phyloP scores from a whole-genome alignment of 371 early-diverging fungal species.

The Mucor velutinosus region DNA sequence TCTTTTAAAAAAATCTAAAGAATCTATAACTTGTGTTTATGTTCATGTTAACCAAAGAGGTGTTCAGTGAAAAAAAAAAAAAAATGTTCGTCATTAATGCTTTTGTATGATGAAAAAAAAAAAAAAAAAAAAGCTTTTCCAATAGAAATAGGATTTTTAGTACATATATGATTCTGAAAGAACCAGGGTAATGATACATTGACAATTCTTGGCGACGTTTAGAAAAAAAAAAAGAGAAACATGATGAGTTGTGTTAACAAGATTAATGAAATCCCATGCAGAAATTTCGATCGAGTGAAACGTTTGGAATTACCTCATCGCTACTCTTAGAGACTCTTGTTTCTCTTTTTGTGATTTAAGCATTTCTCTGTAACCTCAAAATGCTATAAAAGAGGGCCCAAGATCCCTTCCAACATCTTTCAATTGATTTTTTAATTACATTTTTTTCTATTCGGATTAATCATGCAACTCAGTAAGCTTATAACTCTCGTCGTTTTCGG shows the following conservation, averaged over 20 bases:
- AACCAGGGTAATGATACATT: not conserved
- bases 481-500: slow-evolving; percentile 9
- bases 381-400: not conserved
- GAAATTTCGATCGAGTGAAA: not conserved
- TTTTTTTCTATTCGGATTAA: not conserved
- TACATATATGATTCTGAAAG: not conserved
- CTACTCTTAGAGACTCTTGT: not conserved
- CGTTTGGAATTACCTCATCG: not conserved
- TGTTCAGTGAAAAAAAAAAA: not conserved
- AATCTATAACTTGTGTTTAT: not conserved
- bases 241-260: not conserved
- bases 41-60: not conserved
- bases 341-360: not conserved
- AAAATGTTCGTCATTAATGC: not conserved
- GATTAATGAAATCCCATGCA: not conserved
- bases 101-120: not conserved
- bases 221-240: not conserved
- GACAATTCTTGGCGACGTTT: not conserved
- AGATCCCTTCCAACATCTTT: not conserved
- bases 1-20: not conserved
- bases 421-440: not conserved
- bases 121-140: not conserved
- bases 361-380: not conserved
- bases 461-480: slow-evolving; percentile 16
- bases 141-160: not conserved